Evolutionary conservation across 768 basidiomycete species (phyloP), one percentile per base, ranked within the genome.

Genomic region (Pleurotus pulmonarius): DNA sequence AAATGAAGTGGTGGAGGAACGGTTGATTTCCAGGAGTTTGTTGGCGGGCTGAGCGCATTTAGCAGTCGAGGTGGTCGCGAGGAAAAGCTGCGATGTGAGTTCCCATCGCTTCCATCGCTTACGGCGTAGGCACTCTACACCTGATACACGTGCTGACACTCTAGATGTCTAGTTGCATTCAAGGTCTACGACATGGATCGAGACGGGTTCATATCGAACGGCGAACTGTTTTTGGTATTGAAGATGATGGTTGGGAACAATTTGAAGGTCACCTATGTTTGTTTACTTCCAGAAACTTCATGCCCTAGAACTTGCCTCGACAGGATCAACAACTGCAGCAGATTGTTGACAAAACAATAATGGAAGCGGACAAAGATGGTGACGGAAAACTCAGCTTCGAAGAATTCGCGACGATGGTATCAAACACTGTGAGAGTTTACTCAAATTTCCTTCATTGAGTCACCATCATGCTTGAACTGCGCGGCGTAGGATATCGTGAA

Each of bases 201-300:
- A 51, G 97, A 99, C 67, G 94, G 94, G 6, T 99, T 73, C 73
- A 99, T 99, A 70, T 97, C 94, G 11, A 99, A 99, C 66, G 97
- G 97, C 56, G 97, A 99, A 73, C 83, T 99, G 26, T 99, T 98
- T 77, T 76, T 99, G 46, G 97, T 99, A 39, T 77, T 99, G 61
- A 99, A 99, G 82, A 98, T 98, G 93, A 99, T 99, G 97, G 97
- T 98, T 49, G 97, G 97, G 34, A 98, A 90, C 71, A 99, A 99
- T 72, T 77, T 99, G 65, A 99, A 99, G 81, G 94, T 94, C 47
- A 58, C 71, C 56, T 45, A 48, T 51, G 20, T 41, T 54, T 51
- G 9, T 34, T 24, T 46, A 45, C 25, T n/a, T 25, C 34, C 18
- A 29, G 24, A 11, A 26, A 55, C 16, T 15, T 18, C 40, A 11